Percentiles rank a stretch among this genome's conserved stretches.
Conservation (phyloP, 1,284 basidiomycete genomes). For the Ceratobasidium sp. region DNA sequence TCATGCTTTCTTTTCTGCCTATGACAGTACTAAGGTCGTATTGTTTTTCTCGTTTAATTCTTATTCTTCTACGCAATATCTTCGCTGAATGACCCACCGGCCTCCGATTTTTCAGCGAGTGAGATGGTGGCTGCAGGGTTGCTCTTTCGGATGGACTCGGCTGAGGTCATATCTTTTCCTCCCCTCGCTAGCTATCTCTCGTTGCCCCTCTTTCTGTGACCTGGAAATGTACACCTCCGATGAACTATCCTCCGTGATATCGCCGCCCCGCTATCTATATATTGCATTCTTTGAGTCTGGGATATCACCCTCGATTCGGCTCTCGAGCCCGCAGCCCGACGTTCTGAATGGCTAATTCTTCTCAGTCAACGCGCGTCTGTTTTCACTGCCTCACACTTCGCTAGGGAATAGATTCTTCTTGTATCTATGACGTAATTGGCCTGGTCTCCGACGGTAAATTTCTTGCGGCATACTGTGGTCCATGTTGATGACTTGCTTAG, state of each 20-base stretch:
- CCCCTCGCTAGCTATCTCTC: slow-evolving; percentile 1
- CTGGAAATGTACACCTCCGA: neutral
- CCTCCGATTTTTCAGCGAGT: slow-evolving; percentile 21
- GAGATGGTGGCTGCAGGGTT: neutral
- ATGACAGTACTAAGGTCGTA: neutral
- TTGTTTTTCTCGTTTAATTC: neutral
- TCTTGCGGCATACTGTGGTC: no score
- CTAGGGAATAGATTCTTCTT: no score
- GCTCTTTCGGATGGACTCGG: slow-evolving; percentile 11
- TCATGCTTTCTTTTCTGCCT: neutral
- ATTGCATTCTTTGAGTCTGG: neutral
- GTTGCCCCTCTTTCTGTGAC: neutral
- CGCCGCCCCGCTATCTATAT: neutral
- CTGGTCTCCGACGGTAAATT: no score
- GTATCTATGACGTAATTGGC: no score
- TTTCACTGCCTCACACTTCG: neutral
- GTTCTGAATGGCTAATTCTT: neutral
- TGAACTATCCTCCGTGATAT: neutral
- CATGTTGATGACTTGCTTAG: no score
- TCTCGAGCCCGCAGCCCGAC: neutral
- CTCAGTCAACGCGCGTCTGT: neutral
- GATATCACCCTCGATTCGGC: neutral
- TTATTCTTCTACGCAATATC: slow-evolving; percentile 9
- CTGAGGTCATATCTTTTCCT: neutral
- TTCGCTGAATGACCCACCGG: neutral